Conservation (phyloP, 2,329 filamentous ascomycete genomes). For the Byssothecium circinans region DNA sequence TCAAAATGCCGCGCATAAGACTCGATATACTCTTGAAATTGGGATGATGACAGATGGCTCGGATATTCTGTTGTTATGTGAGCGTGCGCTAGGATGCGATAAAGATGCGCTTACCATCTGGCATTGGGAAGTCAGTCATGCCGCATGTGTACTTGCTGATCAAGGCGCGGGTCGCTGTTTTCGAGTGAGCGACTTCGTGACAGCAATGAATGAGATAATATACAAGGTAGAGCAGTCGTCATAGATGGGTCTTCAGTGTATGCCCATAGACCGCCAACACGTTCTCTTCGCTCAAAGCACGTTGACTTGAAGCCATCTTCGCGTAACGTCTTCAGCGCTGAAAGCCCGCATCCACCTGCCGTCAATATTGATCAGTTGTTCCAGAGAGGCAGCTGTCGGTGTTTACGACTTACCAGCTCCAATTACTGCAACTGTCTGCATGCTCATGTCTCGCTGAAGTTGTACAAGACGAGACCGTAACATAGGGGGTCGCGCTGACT, state of each 20-base stretch:
- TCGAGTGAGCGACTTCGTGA: too few species aligned
- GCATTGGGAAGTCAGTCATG: conserved; percentile 49
- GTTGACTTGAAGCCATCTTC: conserved; percentile 51
- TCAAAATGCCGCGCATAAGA: too few species aligned
- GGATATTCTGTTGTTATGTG: too few species aligned
- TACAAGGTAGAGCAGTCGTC: conserved; percentile 27
- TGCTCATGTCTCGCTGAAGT: too few species aligned
- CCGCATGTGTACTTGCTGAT: conserved; percentile 46
- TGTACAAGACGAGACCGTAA: too few species aligned
- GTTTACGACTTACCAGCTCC: conserved; percentile 10
- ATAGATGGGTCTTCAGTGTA: conserved; percentile 39
- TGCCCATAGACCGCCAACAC: conserved; percentile 52
- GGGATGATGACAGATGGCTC: too few species aligned
- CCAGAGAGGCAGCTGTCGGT: background rate
- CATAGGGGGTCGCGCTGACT: too few species aligned
- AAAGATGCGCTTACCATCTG: too few species aligned
- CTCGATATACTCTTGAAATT: too few species aligned
- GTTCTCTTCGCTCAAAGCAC: conserved; percentile 42
- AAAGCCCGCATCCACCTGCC: conserved; percentile 16
- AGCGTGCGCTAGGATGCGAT: too few species aligned
- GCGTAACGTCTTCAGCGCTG: conserved; percentile 42
- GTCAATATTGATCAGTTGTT: background rate
- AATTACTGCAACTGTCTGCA: conserved; percentile 12
- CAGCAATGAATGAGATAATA: too few species aligned
- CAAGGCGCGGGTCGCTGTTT: conserved; percentile 10